These are phyloP conservation scores for Gaertneriomyces sp. DNA, from an alignment of 192 early-diverging fungal species.

Conservation along the genomic window DNA sequence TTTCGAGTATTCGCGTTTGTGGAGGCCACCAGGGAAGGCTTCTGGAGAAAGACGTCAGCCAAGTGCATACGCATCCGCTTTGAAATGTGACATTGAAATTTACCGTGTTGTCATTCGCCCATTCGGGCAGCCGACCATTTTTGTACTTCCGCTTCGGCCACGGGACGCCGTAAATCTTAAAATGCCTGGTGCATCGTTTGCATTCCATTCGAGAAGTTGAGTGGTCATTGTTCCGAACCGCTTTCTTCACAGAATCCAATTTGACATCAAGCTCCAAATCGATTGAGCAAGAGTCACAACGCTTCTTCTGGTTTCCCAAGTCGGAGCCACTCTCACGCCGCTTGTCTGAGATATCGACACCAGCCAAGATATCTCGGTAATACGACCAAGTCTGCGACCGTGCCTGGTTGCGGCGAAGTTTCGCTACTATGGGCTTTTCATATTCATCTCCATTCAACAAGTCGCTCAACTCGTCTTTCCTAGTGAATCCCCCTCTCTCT, in stretches of 20 bases:
- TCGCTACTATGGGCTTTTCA: constrained; percentile 4
- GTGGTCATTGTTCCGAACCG: no score
- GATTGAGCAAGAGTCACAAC: no score
- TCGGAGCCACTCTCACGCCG: no score
- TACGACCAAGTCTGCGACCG: constrained; percentile 13
- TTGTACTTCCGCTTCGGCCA: constrained; percentile 41
- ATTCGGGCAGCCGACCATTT: constrained; percentile 9
- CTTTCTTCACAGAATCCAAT: no score
- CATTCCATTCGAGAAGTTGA: constrained; percentile 16
- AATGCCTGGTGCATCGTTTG: constrained; percentile 38
- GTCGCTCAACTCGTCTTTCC: background rate
- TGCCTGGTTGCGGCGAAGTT: constrained; percentile 15
- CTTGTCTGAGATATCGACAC: constrained; percentile 11
- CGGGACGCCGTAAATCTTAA: constrained; percentile 35
- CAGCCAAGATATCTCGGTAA: constrained; percentile 10
- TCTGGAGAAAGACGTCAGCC: no score
- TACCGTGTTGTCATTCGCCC: no score
- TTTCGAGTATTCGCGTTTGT: no score
- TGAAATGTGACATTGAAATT: no score
- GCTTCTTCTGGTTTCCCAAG: no score
- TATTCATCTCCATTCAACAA: constrained; percentile 2
- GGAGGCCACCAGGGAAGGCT: no score
- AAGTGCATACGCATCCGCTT: no score
- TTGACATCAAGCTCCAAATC: no score
- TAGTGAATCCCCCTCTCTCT: constrained; percentile 13